phyloP scores from a whole-genome alignment of 2,329 filamentous ascomycete genomes.

The Sclerotinia glacialis region DNA sequence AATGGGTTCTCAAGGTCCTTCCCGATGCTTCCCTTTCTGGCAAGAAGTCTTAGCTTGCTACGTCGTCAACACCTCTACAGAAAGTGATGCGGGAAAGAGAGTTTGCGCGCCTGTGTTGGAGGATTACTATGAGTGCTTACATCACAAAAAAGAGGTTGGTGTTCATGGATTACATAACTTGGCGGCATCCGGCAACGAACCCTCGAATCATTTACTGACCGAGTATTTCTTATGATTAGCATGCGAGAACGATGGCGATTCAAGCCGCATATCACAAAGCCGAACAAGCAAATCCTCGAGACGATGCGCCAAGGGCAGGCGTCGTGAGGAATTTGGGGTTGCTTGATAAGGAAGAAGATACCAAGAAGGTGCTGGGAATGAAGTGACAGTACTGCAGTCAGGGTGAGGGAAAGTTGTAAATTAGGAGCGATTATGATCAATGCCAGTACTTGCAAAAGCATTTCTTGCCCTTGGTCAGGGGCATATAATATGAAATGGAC shows the following conservation, averaged over 20 bases:
- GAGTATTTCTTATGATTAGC: constrained; percentile 44
- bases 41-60: constrained; percentile 99
- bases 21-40: constrained; percentile 98
- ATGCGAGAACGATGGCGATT: constrained; percentile 71
- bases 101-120: constrained; percentile 85
- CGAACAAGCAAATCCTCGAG: constrained; percentile 70
- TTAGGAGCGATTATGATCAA: constrained; percentile 29
- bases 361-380: constrained; percentile 52
- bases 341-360: constrained; percentile 78
- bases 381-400: constrained; percentile 32
- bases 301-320: constrained; percentile 76
- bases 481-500: neutral
- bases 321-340: constrained; percentile 86
- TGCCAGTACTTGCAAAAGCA: constrained; percentile 10
- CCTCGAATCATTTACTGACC: constrained; percentile 7
- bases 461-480: neutral
- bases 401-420: constrained; percentile 33
- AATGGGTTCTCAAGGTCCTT: constrained; percentile 34
- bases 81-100: constrained; percentile 76
- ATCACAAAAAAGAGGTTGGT: constrained; percentile 96
- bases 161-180: neutral
- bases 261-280: constrained; percentile 83
- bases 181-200: neutral
- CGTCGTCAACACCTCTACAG: constrained; percentile 82
- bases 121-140: constrained; percentile 98